A percentile compares a stretch with the other conserved stretches of the same genome.
These are phyloP conservation scores for Lasiodiplodia hormozganensis DNA, from an alignment of 2,329 filamentous ascomycete species.

Conservation along the genomic window DNA sequence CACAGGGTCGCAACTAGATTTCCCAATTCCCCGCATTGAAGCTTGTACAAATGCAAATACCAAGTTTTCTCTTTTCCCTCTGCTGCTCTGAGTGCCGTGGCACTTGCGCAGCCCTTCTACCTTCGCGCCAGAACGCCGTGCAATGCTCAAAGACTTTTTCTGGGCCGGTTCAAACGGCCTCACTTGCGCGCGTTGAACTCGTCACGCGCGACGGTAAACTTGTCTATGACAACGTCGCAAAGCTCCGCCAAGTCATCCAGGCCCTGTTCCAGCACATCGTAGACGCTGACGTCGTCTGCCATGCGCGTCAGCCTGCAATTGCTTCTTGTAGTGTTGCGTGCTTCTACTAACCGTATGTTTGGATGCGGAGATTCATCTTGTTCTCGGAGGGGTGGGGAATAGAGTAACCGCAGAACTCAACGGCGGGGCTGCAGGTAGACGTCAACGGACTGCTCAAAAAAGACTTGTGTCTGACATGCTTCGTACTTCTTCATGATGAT, in stretches of 20 bases:
- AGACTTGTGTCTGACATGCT: background rate
- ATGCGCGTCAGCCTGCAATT: conserved; percentile 18
- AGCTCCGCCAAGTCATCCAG: conserved; percentile 87
- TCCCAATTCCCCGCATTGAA: conserved; percentile 28
- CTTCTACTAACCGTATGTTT: conserved; percentile 80
- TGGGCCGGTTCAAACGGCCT: background rate
- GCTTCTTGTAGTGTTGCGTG: background rate
- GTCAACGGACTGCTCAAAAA: conserved; percentile 2
- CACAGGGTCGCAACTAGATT: conserved; percentile 31
- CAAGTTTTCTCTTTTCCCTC: conserved; percentile 39
- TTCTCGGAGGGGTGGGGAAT: conserved; percentile 96
- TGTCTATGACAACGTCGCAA: conserved; percentile 91
- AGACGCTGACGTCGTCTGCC: conserved; percentile 77
- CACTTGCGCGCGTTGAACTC: conserved; percentile 57
- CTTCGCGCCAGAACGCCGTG: conserved; percentile 39
- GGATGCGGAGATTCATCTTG: conserved; percentile 97
- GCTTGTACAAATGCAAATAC: conserved; percentile 47
- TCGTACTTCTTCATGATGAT: conserved; percentile 98
- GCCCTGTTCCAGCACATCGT: conserved; percentile 88
- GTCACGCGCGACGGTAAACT: conserved; percentile 76
- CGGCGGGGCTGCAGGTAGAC: conserved; percentile 71
- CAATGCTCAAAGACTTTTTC: conserved; percentile 35
- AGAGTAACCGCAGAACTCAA: conserved; percentile 98
- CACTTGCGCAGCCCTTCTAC: conserved; percentile 29
- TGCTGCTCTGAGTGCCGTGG: conserved; percentile 36